A percentile compares a stretch with the other conserved stretches of the same genome.
phyloP scores from a whole-genome alignment of 257 asterid genomes.

The Cynanchum wilfordii region DNA sequence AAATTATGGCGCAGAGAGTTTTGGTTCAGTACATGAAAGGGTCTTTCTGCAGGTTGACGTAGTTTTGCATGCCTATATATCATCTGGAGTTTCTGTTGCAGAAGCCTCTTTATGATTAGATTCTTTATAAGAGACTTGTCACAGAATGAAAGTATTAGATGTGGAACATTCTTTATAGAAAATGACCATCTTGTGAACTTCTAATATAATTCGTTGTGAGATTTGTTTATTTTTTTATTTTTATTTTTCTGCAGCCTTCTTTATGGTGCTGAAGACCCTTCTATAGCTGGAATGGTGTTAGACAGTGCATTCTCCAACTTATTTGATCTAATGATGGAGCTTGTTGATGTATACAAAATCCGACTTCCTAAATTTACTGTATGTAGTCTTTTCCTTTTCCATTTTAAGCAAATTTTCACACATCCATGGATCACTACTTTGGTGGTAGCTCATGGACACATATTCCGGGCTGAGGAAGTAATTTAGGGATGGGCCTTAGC shows the following conservation, averaged over 20 bases:
- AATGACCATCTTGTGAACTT: neutral
- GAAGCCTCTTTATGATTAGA: neutral
- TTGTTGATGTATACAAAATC: slow-evolving; percentile 85
- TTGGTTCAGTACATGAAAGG: neutral
- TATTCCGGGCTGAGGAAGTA: neutral
- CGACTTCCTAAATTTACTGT: slow-evolving; percentile 93
- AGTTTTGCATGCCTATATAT: neutral
- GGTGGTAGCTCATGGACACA: neutral
- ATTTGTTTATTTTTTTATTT: no score
- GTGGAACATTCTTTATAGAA: neutral
- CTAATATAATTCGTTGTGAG: neutral
- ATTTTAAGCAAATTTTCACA: slow-evolving; percentile 1
- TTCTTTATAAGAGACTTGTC: neutral
- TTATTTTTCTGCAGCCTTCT: slow-evolving; percentile 74
- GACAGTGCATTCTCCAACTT: slow-evolving; percentile 97
- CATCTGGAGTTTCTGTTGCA: neutral
- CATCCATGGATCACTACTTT: neutral
- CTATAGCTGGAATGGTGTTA: slow-evolving; percentile 97
- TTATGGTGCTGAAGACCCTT: slow-evolving; percentile 97
- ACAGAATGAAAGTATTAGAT: slow-evolving; percentile 1
- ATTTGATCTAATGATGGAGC: slow-evolving; percentile 94
- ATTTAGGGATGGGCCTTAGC: neutral
- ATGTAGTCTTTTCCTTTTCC: slow-evolving; percentile 19
- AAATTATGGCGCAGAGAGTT: neutral
- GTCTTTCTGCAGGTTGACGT: neutral